A percentile compares a stretch with the other conserved stretches of the same genome.
phyloP scores from a whole-genome alignment of 2,329 filamentous ascomycete genomes.

The Fusarium cicatricum region DNA sequence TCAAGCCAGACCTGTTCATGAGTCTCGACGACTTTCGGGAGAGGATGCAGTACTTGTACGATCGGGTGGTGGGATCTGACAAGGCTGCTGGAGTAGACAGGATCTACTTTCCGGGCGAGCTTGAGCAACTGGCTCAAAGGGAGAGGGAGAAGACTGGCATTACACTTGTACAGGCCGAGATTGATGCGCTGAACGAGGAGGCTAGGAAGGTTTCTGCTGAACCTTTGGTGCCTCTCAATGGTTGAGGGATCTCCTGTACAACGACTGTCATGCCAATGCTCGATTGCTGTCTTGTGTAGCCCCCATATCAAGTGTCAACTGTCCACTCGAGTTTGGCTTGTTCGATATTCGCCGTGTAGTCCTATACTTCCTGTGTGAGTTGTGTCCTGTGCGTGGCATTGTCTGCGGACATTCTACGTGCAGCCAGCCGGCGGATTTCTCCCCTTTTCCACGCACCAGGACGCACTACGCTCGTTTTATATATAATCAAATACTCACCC shows the following conservation, averaged over 20 bases:
- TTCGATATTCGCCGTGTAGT: background rate
- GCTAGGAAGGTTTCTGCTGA: constrained; percentile 54
- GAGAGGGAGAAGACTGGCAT: constrained; percentile 64
- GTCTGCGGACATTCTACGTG: background rate
- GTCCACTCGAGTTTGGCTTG: background rate
- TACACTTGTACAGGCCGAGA: constrained; percentile 64
- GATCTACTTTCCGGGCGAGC: constrained; percentile 69
- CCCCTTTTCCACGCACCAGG: too few species aligned
- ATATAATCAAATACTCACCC: too few species aligned
- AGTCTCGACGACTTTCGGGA: constrained; percentile 72
- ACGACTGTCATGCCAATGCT: background rate
- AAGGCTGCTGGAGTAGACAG: constrained; percentile 64
- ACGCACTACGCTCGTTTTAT: too few species aligned
- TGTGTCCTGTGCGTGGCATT: background rate
- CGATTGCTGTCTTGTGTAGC: background rate
- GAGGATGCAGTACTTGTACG: constrained; percentile 65
- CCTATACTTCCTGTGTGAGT: background rate
- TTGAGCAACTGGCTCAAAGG: constrained; percentile 63
- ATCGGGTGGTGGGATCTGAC: constrained; percentile 61
- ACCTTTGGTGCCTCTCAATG: constrained; percentile 16
- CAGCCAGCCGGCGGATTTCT: background rate
- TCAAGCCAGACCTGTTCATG: constrained; percentile 81
- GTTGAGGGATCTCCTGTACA: background rate
- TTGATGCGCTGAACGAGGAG: constrained; percentile 64
- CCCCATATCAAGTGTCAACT: background rate